Conservation (phyloP, 306 rosid species). For the Cyamopsis tetragonoloba region DNA sequence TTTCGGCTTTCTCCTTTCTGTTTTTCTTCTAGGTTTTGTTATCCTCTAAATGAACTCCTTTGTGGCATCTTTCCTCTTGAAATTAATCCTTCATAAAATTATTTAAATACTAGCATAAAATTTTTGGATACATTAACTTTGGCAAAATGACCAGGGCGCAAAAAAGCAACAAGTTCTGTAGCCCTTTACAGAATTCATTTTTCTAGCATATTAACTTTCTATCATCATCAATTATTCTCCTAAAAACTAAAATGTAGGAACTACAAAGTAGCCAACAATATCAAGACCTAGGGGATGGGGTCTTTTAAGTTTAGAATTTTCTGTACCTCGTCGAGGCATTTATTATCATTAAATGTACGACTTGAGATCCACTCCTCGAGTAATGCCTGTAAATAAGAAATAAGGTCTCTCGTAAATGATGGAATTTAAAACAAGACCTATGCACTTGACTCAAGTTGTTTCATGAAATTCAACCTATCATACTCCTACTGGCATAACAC, state of each 20-base stretch:
- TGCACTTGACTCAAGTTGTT: background rate
- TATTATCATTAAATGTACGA: conserved; percentile 58
- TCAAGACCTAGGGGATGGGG: background rate
- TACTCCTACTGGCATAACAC: background rate
- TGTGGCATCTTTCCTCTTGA: no score
- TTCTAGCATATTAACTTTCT: background rate
- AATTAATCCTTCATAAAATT: background rate
- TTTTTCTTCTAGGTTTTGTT: background rate
- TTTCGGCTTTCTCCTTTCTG: background rate
- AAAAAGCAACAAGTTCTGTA: background rate
- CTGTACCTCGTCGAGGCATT: conserved; percentile 59
- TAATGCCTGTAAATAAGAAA: conserved; percentile 62
- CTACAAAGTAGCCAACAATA: background rate
- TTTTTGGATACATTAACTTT: background rate
- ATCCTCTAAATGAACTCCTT: background rate
- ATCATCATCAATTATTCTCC: background rate
- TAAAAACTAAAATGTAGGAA: background rate
- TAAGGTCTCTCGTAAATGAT: background rate
- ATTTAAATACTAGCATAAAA: background rate
- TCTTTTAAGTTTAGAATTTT: background rate
- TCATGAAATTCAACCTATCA: conserved; percentile 2
- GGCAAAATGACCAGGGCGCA: background rate
- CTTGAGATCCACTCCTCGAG: conserved; percentile 85
- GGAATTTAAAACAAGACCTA: conserved; percentile 12
- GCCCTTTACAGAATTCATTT: background rate